Evolutionary conservation across 2,329 filamentous ascomycete species (phyloP).

Genomic region (Talaromyces sp.): DNA sequence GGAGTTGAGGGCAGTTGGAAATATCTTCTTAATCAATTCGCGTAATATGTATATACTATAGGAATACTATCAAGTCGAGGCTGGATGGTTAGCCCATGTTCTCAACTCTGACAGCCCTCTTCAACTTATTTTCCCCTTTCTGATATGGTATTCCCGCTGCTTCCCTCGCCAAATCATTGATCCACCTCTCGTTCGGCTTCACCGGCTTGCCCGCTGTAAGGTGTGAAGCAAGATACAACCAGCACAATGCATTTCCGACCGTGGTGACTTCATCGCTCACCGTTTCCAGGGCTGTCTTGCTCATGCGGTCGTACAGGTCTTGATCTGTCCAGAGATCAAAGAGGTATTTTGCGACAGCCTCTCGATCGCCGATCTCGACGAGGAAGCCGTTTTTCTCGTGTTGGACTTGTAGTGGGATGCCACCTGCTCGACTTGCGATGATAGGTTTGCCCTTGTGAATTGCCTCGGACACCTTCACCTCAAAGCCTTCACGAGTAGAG

Average conservation of each 20-base stretch:
- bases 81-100: slow-evolving; percentile 21
- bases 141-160: slow-evolving; percentile 60
- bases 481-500: slow-evolving; percentile 77
- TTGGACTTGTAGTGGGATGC: slow-evolving; percentile 75
- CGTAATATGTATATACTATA: not conserved
- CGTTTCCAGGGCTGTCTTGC: slow-evolving; percentile 58
- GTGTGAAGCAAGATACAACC: slow-evolving; percentile 73
- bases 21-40: not conserved
- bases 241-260: slow-evolving; percentile 71
- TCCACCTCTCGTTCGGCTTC: slow-evolving; percentile 62
- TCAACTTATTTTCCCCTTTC: slow-evolving; percentile 59
- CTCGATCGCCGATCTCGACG: slow-evolving; percentile 67
- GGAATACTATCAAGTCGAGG: not conserved
- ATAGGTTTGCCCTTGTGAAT: slow-evolving; percentile 76
- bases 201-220: slow-evolving; percentile 58
- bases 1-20: not conserved
- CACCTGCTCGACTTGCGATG: slow-evolving; percentile 72
- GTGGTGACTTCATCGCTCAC: slow-evolving; percentile 81
- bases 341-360: slow-evolving; percentile 66
- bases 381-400: slow-evolving; percentile 70
- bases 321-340: slow-evolving; percentile 64
- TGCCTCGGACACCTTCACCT: slow-evolving; percentile 82
- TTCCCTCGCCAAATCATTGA: slow-evolving; percentile 70
- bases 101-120: slow-evolving; percentile 30
- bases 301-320: slow-evolving; percentile 65